Evolutionary conservation across 2,329 filamentous ascomycete species (phyloP), one percentile per base, ranked within the genome.

Genomic region (Oidium heveae): DNA sequence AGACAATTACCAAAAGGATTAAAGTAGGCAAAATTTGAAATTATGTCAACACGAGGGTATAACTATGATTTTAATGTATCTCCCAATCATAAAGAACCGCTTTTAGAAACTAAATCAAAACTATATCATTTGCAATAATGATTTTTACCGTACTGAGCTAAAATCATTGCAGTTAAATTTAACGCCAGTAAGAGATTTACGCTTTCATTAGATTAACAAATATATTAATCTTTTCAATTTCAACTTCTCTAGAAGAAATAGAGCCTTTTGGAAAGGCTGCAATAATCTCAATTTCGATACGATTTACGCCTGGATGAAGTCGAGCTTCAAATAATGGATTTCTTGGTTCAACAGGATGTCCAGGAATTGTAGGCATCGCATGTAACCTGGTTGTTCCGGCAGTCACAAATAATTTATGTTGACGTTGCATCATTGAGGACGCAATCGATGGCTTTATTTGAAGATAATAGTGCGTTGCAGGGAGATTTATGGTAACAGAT

Each of bases 171-270:
- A 28, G 6, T 6, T 6, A 28, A 28, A 28, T 28, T 28, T 28
- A 28, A 28, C 6, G 24, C 24, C 24, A 28, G 24, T 3, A 6
- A 28, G 24, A 28, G 24, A 39, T 3, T 18, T 50, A 50, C 15
- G 57, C 52, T 67, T 69, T 74, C 65, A 78, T 67, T 61, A 93
- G 68, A 66, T 91, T 82, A 57, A 82, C 75, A 67, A 84, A 84
- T 32, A 91, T 72, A 1, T 79, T 86, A 56, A 87, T 74, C 61
- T 82, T 82, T 69, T 95, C 87, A 58, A 88, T 70, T 64, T 91
- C 86, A 37, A 82, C 75, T 58, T 80, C 76, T 28, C 73, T 73
- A 0, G 72, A 69, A 39, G 73, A 68, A 57, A 73, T 77, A 62
- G 66, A 62, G 20, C 72, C 75, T 61, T 72, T 76, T 0, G 75